phyloP scores from a whole-genome alignment of 805 yeast genomes.

The Sungouiozyma ichnusensis region DNA sequence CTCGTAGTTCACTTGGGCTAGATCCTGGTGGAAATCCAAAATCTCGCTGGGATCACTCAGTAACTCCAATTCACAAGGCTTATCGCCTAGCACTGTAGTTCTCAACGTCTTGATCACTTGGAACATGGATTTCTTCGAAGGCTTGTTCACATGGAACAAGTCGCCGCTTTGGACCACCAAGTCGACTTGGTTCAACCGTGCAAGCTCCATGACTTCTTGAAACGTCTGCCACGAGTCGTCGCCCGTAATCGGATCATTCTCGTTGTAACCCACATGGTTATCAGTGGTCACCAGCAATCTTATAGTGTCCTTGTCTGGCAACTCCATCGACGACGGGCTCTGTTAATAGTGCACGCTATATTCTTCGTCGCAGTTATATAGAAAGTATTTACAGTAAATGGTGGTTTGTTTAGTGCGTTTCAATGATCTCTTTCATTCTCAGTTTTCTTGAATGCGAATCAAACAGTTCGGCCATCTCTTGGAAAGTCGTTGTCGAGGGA shows the following conservation, averaged over 20 bases:
- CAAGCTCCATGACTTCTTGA: constrained; percentile 68
- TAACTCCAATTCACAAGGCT: constrained; percentile 76
- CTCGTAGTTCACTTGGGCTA: constrained; percentile 71
- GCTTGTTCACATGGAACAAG: constrained; percentile 81
- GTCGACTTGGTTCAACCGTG: constrained; percentile 64
- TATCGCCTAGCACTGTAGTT: constrained; percentile 67
- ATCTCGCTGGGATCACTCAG: constrained; percentile 66
- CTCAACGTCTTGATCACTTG: constrained; percentile 70
- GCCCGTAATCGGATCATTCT: constrained; percentile 81
- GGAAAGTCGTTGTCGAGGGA: constrained; percentile 45
- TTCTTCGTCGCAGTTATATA: no score
- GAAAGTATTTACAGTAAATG: background rate
- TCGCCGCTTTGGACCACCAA: constrained; percentile 91
- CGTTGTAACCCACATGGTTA: constrained; percentile 91
- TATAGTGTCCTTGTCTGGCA: constrained; percentile 46
- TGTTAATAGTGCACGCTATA: background rate
- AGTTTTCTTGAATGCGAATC: constrained; percentile 78
- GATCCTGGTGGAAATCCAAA: constrained; percentile 42
- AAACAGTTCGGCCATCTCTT: constrained; percentile 54
- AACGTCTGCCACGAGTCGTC: constrained; percentile 85
- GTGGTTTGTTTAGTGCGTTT: constrained; percentile 17
- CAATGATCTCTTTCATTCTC: constrained; percentile 62
- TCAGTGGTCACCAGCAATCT: constrained; percentile 81
- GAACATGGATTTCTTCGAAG: constrained; percentile 74
- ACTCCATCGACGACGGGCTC: constrained; percentile 16